Percentiles rank a stretch among this genome's conserved stretches.
These are phyloP conservation scores for Paradendryphiella salina DNA, from an alignment of 2,329 filamentous ascomycete species.

Conservation along the genomic window DNA sequence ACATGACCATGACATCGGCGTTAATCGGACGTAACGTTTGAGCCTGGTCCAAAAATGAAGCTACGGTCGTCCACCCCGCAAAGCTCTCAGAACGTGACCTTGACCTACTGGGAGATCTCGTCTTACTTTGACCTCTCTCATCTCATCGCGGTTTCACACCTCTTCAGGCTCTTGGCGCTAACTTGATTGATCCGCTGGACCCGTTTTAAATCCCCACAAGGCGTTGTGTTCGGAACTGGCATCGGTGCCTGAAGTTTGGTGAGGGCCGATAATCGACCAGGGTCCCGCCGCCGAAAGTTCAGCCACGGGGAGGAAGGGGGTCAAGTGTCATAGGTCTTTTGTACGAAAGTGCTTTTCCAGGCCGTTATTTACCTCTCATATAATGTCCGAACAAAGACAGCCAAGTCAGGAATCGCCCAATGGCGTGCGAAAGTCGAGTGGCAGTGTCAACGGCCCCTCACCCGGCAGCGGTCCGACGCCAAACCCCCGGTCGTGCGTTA, in stretches of 20 bases:
- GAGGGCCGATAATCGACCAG: slow-evolving; percentile 12
- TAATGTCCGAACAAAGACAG: slow-evolving; percentile 34
- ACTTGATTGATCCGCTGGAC: no score
- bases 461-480: slow-evolving; percentile 16
- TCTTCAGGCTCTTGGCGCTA: no score
- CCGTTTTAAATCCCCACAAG: background rate
- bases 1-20: no score
- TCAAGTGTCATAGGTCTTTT: slow-evolving; percentile 1
- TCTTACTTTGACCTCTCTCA: no score
- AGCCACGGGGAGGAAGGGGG: slow-evolving; percentile 3
- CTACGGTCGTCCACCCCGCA: no score
- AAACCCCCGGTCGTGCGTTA: slow-evolving; percentile 44
- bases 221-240: background rate
- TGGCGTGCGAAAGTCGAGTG: slow-evolving; percentile 24
- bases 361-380: slow-evolving; percentile 3
- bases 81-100: no score
- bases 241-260: slow-evolving; percentile 7
- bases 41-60: no score
- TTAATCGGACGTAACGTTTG: no score
- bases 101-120: no score
- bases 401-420: slow-evolving; percentile 23
- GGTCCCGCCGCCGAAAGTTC: slow-evolving; percentile 9
- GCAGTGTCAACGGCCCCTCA: slow-evolving; percentile 22
- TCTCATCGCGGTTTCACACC: no score
- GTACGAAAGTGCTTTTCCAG: background rate